Evolutionary conservation across 495 filamentous ascomycete species (phyloP).

Genomic region (Hyaloscypha variabilis): DNA sequence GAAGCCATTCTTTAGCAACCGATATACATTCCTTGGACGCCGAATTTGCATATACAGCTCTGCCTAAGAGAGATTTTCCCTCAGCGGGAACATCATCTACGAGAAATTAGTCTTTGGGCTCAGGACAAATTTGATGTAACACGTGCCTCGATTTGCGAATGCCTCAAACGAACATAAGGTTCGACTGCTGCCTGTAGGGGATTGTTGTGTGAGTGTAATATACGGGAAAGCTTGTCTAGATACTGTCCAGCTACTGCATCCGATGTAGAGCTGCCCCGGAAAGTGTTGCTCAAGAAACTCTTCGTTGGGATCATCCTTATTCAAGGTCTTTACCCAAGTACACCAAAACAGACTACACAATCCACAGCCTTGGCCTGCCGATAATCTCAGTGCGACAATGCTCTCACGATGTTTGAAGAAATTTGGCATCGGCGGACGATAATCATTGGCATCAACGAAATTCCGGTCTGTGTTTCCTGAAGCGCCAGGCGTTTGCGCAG

Average conservation of each 20-base stretch:
- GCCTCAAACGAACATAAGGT: conserved; percentile 30
- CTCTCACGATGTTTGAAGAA: conserved; percentile 27
- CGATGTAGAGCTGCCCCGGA: conserved; percentile 26
- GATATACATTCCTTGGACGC: conserved; percentile 26
- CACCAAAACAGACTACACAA: conserved; percentile 31
- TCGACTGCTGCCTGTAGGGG: conserved; percentile 16
- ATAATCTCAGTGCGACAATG: conserved; percentile 24
- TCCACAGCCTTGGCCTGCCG: conserved; percentile 20
- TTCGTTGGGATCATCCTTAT: conserved; percentile 26
- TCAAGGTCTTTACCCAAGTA: conserved; percentile 24
- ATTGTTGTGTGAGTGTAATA: conserved; percentile 25
- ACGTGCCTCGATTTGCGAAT: conserved; percentile 30
- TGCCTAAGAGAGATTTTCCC: conserved; percentile 21
- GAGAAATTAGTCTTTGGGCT: conserved; percentile 12
- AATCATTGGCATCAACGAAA: conserved; percentile 26
- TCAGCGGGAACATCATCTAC: conserved; percentile 28
- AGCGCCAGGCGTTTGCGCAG: conserved; percentile 22
- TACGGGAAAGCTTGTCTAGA: conserved; percentile 30
- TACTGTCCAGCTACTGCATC: conserved; percentile 26
- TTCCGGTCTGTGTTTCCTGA: conserved; percentile 19
- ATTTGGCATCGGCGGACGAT: conserved; percentile 26
- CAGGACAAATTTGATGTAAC: conserved; percentile 1
- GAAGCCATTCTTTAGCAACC: conserved; percentile 23
- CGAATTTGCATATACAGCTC: conserved; percentile 28
- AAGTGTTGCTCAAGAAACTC: conserved; percentile 19